Conservation (phyloP, 2,329 filamentous ascomycete genomes). For the Arthroderma uncinatum region DNA sequence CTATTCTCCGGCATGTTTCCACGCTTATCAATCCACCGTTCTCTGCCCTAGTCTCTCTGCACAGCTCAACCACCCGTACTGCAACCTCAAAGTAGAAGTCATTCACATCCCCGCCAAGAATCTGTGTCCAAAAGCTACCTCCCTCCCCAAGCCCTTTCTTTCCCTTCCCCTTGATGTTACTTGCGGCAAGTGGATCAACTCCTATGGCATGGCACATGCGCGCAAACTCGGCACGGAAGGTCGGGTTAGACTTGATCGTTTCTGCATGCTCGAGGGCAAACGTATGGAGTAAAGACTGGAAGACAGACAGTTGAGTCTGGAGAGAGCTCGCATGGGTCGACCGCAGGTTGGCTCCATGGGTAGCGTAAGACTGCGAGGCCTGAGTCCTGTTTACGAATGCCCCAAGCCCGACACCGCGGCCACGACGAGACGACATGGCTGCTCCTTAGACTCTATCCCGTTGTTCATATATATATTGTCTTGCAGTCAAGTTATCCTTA, state of each 20-base stretch:
- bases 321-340: slow-evolving; percentile 74
- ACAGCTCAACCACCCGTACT: slow-evolving; percentile 90
- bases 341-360: slow-evolving; percentile 78
- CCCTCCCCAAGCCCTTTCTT: slow-evolving; percentile 37
- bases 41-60: slow-evolving; percentile 70
- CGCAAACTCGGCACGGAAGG: slow-evolving; percentile 91
- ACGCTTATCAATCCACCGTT: slow-evolving; percentile 89
- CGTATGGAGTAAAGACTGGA: slow-evolving; percentile 87
- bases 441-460: background rate
- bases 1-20: slow-evolving; percentile 63
- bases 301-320: slow-evolving; percentile 86
- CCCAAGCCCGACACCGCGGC: slow-evolving; percentile 68
- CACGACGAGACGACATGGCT: slow-evolving; percentile 41
- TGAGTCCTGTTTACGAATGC: slow-evolving; percentile 79
- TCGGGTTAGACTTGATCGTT: slow-evolving; percentile 90
- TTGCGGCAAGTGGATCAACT: slow-evolving; percentile 79
- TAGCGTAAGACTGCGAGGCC: slow-evolving; percentile 78
- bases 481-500: background rate
- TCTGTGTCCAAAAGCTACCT: slow-evolving; percentile 79
- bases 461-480: no score
- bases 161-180: slow-evolving; percentile 41
- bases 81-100: slow-evolving; percentile 98
- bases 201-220: slow-evolving; percentile 97
- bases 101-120: slow-evolving; percentile 82
- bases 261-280: slow-evolving; percentile 91